These are phyloP conservation scores for Dendrothele bispora DNA, from an alignment of 768 basidiomycete genomes.

Conservation along the genomic window DNA sequence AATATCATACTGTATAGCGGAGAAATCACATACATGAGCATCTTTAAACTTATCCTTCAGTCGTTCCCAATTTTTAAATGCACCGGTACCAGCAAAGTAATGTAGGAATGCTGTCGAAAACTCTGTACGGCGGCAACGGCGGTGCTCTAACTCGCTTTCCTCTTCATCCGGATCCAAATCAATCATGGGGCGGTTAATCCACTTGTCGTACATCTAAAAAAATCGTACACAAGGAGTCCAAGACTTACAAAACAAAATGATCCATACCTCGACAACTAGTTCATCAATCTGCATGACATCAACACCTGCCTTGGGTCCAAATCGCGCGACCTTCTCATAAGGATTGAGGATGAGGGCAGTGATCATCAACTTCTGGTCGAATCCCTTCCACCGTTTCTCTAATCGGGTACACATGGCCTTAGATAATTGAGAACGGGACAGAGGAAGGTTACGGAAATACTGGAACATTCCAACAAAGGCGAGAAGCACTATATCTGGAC, in stretches of 20 bases:
- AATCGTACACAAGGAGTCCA: too few relatives aligned
- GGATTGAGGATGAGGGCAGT: constrained; percentile 8
- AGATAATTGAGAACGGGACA: too few relatives aligned
- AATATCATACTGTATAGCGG: constrained; percentile 4
- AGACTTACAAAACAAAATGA: too few relatives aligned
- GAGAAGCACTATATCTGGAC: constrained; percentile 5
- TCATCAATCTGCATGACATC: not conserved
- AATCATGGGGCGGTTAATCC: too few relatives aligned
- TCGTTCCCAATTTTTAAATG: not conserved
- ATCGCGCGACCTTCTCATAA: not conserved
- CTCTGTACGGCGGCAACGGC: too few relatives aligned
- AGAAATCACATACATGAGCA: not conserved
- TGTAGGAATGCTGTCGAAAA: not conserved
- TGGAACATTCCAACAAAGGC: constrained; percentile 3
- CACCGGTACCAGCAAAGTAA: not conserved
- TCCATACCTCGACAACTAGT: constrained; percentile 13
- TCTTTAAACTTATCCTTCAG: not conserved
- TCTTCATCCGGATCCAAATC: too few relatives aligned
- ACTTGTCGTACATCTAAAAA: too few relatives aligned
- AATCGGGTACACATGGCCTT: too few relatives aligned
- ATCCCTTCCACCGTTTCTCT: constrained; percentile 4
- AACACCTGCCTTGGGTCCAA: constrained; percentile 2
- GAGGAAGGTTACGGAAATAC: too few relatives aligned
- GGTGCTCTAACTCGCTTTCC: too few relatives aligned
- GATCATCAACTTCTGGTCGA: constrained; percentile 5